These are phyloP conservation scores for Erythrobasidium hasegawianum DNA, from an alignment of 1,284 basidiomycete species.

Conservation along the genomic window DNA sequence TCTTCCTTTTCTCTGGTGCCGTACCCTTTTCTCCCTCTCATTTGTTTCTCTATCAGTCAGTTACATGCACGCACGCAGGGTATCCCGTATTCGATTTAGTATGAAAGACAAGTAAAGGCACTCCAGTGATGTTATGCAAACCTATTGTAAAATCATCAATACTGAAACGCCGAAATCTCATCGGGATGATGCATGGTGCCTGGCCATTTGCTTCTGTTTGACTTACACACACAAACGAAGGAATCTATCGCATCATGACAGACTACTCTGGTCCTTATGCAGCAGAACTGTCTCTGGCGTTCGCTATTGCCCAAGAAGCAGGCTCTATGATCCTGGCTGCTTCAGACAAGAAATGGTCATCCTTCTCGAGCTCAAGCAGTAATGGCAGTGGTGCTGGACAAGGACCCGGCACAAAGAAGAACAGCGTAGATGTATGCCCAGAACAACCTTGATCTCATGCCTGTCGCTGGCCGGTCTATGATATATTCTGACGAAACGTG, in stretches of 20 bases:
- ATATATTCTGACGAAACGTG: neutral
- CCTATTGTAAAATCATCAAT: too few relatives aligned
- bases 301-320: conserved; percentile 60
- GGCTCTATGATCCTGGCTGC: conserved; percentile 53
- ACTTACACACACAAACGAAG: too few relatives aligned
- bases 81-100: too few relatives aligned
- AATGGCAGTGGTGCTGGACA: conserved; percentile 23
- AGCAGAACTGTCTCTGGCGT: conserved; percentile 56
- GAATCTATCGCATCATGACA: too few relatives aligned
- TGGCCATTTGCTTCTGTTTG: neutral
- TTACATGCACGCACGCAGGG: neutral
- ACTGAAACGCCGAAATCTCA: too few relatives aligned
- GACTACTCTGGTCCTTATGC: conserved; percentile 21
- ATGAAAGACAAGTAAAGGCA: too few relatives aligned
- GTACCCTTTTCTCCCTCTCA: neutral
- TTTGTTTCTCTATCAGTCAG: neutral
- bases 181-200: neutral
- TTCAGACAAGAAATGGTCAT: conserved; percentile 49
- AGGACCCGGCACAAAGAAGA: conserved; percentile 63
- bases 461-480: too few relatives aligned
- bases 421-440: conserved; percentile 72
- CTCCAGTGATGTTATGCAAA: too few relatives aligned
- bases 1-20: neutral
- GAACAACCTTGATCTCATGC: too few relatives aligned
- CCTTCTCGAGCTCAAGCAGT: conserved; percentile 41